Conservation (phyloP, 768 basidiomycete genomes). For the Termitomyces titanicus region DNA sequence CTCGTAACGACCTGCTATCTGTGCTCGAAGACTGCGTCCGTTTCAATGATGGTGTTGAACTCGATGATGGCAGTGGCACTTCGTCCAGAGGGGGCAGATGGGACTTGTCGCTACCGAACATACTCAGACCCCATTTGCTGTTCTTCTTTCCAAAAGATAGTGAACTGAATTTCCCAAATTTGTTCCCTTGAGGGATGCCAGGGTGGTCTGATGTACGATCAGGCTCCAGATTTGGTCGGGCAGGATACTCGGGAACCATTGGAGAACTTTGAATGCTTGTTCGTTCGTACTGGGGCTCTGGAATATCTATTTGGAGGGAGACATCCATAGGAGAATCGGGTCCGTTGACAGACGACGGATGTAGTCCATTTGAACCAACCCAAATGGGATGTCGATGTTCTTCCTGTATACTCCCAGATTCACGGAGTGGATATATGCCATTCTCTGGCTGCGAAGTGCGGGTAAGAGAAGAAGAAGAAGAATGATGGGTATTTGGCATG, state of each 20-base stretch:
- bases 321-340: slow-evolving; percentile 62
- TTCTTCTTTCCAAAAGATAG: slow-evolving; percentile 69
- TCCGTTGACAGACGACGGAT: slow-evolving; percentile 24
- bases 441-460: slow-evolving; percentile 29
- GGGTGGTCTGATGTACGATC: slow-evolving; percentile 37
- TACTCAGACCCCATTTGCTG: slow-evolving; percentile 60
- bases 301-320: slow-evolving; percentile 44
- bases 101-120: slow-evolving; percentile 75
- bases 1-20: slow-evolving; percentile 63
- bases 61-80: slow-evolving; percentile 48
- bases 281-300: slow-evolving; percentile 40
- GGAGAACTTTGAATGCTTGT: slow-evolving; percentile 53
- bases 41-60: slow-evolving; percentile 65
- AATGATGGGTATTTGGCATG: slow-evolving; percentile 9
- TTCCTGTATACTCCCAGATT: slow-evolving; percentile 21
- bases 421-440: slow-evolving; percentile 21
- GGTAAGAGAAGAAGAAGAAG: slow-evolving; percentile 25
- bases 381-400: slow-evolving; percentile 22
- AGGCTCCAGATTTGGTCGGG: slow-evolving; percentile 35
- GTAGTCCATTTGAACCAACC: slow-evolving; percentile 14
- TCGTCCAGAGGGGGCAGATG: slow-evolving; percentile 76
- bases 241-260: slow-evolving; percentile 48
- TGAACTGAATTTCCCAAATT: slow-evolving; percentile 53
- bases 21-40: slow-evolving; percentile 77
- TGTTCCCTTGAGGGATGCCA: slow-evolving; percentile 43